Evolutionary conservation across 2,329 filamentous ascomycete genomes (phyloP), one percentile per base, ranked within the genome.

Genomic region (Colletotrichum sp.): DNA sequence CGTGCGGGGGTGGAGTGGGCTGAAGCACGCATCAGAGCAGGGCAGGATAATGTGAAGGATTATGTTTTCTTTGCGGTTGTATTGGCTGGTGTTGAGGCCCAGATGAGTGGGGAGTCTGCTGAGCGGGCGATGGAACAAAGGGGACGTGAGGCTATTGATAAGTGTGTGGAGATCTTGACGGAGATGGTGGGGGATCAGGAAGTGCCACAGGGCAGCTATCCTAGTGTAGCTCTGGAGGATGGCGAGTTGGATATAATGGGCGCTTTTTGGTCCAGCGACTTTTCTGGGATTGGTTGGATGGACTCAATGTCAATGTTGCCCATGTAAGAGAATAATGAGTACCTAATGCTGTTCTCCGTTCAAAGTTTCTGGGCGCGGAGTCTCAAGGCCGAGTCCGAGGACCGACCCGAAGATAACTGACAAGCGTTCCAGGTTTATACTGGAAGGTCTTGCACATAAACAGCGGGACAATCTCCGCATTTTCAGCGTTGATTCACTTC

Each of bases 21-120:
- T 2, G 77, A 84, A 58, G 79, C 79, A 18, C 81, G 84, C 8
- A 78, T 87, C 18, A 80, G 81, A 18, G 82, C 85, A 1, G 87
- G 86, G 5, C 85, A 88, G 79, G 86, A 85, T 3, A 87, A 87
- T 32, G 78, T 83, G 26, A 88, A 88, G 74, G 83, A 83, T 7
- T 83, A 84, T 61, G 30, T 82, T n/a, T 68, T 56, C 12, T 68
- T 58, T 36, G 18, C 66, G 13, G 30, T 68, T 2, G n/a, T 56
- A 6, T n/a, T 38, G 13, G 43, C 66, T 18, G 7, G 21, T n/a
- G 9, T 26, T 18, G 66, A 68, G 28, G 66, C 48, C 26, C 26
- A 16, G 15, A 26, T 68, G 66, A 26, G 38, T 9, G 48, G 30
- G 3, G 34, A 38, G 2, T 24, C 66, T 3, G 43, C 18, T 16